Percentiles rank a stretch among this genome's conserved stretches.
phyloP scores from a whole-genome alignment of 768 basidiomycete genomes.

The Suillus plorans region DNA sequence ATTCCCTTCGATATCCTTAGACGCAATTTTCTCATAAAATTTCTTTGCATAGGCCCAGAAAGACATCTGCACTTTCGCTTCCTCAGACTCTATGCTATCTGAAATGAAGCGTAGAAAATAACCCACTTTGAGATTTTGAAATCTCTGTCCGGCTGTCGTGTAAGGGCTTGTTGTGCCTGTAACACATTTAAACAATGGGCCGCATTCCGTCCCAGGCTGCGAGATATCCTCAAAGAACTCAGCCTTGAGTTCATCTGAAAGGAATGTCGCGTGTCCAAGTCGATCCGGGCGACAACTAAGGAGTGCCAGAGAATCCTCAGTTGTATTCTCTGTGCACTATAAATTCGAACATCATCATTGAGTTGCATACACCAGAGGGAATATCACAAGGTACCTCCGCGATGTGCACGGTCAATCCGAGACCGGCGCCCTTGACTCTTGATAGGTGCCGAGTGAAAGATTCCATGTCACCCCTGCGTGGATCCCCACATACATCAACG shows the following conservation, averaged over 20 bases:
- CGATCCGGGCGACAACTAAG: conserved; percentile 65
- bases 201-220: conserved; percentile 14
- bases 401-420: conserved; percentile 79
- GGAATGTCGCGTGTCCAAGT: conserved; percentile 81
- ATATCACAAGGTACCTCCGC: conserved; percentile 59
- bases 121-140: conserved; percentile 22
- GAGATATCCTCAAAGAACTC: conserved; percentile 45
- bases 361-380: neutral
- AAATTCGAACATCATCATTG: neutral
- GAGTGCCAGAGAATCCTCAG: conserved; percentile 58
- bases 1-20: conserved; percentile 18
- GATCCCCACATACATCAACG: conserved; percentile 81
- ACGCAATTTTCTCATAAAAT: conserved; percentile 21
- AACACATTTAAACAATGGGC: neutral
- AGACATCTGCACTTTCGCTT: conserved; percentile 1
- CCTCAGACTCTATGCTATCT: conserved; percentile 18
- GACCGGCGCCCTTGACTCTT: conserved; percentile 55
- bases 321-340: conserved; percentile 48
- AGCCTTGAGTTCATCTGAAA: conserved; percentile 56
- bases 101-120: conserved; percentile 22
- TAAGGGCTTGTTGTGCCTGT: neutral
- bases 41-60: conserved; percentile 15
- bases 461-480: conserved; percentile 55
- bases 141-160: conserved; percentile 4
- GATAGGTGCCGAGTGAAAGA: conserved; percentile 51